Evolutionary conservation across 352 stramenopile species (phyloP), one percentile per base, ranked within the genome.

Genomic region (Globisporangium viniferum): DNA sequence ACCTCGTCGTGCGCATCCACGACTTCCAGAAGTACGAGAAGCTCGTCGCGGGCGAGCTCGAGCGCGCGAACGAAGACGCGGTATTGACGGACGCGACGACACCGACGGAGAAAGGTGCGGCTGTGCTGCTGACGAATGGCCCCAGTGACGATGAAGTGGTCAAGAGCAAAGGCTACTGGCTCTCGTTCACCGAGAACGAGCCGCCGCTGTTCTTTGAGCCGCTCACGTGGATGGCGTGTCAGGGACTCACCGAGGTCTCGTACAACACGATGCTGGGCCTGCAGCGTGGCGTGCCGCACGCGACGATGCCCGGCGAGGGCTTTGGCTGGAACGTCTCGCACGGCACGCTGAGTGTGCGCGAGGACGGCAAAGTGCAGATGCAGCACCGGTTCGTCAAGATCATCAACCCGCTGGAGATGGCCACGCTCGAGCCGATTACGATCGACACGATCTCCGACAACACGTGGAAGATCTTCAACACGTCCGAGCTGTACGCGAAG

Each of bases 331-430:
- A 36, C 31, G 61, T 66, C 33, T 57, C 49, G 10, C 51, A 66
- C 61, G 39, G 35, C 1, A 59, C 61, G n/a, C 15, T 57, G n/a
- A 27, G 9, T 0, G 22, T 41, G 14, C 14, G 14, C 1, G 27
- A 35, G 6, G 46, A 44, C 15, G 46, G 53, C 5, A 69, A 73
- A 10, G 8, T 72, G 18, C 69, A 44, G 29, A 74, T 79, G 70
- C 75, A 82, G 44, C 75, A 82, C 35, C 73, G 75, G 7, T 82
- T 76, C 46, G 71, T 67, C 5, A 82, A 82, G 68, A 51, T 59
- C 39, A 82, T 79, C 56, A 71, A 64, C 27, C 65, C 68, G 1
- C 66, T 72, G 9, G 60, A 70, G 6, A 64, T 67, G 0, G 74
- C 70, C 63, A 61, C 62, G 39, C 61, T 70, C 24, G 54, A 74